Evolutionary conservation across 441 rosid species (phyloP).

Genomic region (Brassica hybrid): DNA sequence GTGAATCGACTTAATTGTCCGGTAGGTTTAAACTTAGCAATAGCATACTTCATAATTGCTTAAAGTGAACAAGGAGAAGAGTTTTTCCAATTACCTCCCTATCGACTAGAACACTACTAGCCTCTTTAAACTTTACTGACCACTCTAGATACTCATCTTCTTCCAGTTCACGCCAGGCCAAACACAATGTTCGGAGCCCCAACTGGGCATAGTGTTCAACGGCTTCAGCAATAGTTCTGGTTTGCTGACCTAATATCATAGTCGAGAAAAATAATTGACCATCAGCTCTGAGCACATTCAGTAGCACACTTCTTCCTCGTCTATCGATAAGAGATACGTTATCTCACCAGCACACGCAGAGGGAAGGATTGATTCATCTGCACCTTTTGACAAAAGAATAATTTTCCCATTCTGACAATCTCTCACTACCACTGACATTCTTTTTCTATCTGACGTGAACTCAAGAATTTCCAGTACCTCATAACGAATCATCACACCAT

Average conservation of each 20-base stretch:
- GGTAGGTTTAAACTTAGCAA: too few species aligned
- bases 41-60: constrained; percentile 2
- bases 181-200: constrained; percentile 94
- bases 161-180: constrained; percentile 95
- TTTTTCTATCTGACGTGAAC: constrained; percentile 98
- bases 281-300: constrained; percentile 24
- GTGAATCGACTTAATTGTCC: too few species aligned
- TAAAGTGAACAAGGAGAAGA: constrained; percentile 18
- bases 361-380: constrained; percentile 97
- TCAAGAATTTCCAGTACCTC: constrained; percentile 92
- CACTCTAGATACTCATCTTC: constrained; percentile 90
- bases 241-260: constrained; percentile 79
- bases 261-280: constrained; percentile 4
- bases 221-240: constrained; percentile 81
- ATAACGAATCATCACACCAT: constrained; percentile 62
- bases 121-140: constrained; percentile 84
- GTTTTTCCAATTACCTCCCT: constrained; percentile 76
- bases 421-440: constrained; percentile 95
- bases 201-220: constrained; percentile 91
- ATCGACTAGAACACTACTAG: constrained; percentile 85
- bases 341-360: constrained; percentile 69
- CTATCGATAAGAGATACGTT: constrained; percentile 24
- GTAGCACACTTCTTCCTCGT: constrained; percentile 6
- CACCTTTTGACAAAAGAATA: constrained; percentile 92
- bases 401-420: constrained; percentile 81